Conservation (phyloP, 2,329 filamentous ascomycete species). For the Fusarium oligoseptatum region DNA sequence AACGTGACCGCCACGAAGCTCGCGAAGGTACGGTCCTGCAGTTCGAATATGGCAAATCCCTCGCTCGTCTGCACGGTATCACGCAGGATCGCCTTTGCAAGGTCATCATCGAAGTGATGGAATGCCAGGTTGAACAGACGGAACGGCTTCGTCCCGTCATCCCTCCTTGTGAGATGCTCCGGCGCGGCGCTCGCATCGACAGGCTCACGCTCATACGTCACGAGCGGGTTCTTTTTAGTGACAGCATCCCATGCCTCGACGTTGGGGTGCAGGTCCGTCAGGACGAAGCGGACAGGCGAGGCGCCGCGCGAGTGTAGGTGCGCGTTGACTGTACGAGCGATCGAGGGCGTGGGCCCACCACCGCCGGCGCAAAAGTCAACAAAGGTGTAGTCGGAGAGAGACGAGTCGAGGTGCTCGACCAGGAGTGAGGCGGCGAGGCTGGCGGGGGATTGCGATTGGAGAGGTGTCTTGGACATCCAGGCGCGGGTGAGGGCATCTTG, state of each 20-base stretch:
- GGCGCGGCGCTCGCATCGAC: constrained; percentile 76
- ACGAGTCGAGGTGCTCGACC: constrained; percentile 60
- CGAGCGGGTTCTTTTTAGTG: constrained; percentile 63
- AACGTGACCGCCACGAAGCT: constrained; percentile 67
- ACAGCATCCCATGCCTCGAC: constrained; percentile 70
- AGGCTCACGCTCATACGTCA: constrained; percentile 70
- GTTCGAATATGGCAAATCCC: constrained; percentile 79
- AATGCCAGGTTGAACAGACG: constrained; percentile 81
- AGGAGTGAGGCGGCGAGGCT: constrained; percentile 71
- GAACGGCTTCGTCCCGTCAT: constrained; percentile 67
- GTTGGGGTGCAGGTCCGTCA: constrained; percentile 77
- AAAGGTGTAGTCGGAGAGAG: constrained; percentile 69
- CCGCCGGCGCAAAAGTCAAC: constrained; percentile 83
- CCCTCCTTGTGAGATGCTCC: constrained; percentile 57
- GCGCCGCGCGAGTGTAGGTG: constrained; percentile 47
- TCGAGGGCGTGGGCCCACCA: constrained; percentile 76
- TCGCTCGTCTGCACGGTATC: constrained; percentile 75
- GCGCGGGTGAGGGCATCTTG: constrained; percentile 74
- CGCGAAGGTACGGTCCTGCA: constrained; percentile 74
- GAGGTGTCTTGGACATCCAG: constrained; percentile 72
- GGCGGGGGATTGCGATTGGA: constrained; percentile 71
- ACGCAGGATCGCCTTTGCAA: constrained; percentile 71
- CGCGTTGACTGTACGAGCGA: constrained; percentile 71
- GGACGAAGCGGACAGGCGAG: constrained; percentile 66
- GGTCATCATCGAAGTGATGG: constrained; percentile 79